Conservation (phyloP, 768 basidiomycete genomes). For the Clathrus columnatus region DNA sequence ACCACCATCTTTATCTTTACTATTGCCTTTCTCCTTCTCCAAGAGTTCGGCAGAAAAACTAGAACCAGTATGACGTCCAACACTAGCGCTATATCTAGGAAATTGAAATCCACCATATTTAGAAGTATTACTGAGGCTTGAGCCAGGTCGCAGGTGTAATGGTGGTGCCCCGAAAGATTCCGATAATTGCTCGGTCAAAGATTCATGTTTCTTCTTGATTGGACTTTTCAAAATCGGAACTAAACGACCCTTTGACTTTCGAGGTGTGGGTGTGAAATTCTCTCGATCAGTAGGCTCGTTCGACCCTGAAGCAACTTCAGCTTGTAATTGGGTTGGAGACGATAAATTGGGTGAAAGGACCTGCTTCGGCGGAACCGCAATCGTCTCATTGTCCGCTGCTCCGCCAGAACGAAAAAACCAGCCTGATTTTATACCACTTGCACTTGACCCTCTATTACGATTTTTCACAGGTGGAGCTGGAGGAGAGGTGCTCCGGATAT, state of each 20-base stretch:
- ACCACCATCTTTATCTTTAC: slow-evolving; percentile 24
- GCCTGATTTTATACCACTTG: slow-evolving; percentile 8
- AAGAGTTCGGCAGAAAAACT: not conserved
- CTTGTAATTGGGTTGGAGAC: slow-evolving; percentile 24
- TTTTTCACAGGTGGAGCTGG: not conserved
- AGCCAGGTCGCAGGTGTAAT: not conserved
- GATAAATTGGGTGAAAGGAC: slow-evolving; percentile 6
- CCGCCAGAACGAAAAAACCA: slow-evolving; percentile 16
- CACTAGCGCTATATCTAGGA: not conserved
- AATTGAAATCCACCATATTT: not conserved
- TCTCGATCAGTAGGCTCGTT: not conserved
- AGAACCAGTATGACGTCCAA: slow-evolving; percentile 1
- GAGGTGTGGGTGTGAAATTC: not conserved
- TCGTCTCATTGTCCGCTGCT: slow-evolving; percentile 19
- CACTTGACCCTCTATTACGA: slow-evolving; percentile 4
- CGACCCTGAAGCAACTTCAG: slow-evolving; percentile 3
- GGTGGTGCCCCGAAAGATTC: not conserved
- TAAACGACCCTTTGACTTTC: slow-evolving; percentile 1
- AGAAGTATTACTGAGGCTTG: not conserved
- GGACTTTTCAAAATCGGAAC: slow-evolving; percentile 3
- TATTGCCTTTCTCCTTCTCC: not conserved
- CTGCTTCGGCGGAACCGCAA: slow-evolving; percentile 21
- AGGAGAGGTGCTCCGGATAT: not conserved
- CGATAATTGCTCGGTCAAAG: not conserved
- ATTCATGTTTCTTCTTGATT: not conserved